Base-by-base conservation (phyloP, 805 yeast genomes). In the Yarrowia sp. region DNA sequence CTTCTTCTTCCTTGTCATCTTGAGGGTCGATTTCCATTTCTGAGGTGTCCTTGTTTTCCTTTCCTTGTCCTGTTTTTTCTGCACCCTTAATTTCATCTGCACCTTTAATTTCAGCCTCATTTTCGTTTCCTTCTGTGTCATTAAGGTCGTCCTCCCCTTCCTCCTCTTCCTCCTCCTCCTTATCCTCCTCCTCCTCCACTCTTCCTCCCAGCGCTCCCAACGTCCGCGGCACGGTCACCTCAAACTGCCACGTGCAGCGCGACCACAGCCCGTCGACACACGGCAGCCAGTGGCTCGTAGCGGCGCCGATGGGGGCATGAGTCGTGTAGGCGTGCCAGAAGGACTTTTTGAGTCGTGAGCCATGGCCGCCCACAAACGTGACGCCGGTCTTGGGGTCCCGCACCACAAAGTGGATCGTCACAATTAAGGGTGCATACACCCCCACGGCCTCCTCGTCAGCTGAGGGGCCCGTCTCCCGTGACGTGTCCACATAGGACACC, bases 201-300 rank as follows among this genome's bases (percentile, higher is more conserved):
- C 36, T 16, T 14, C 48, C 69, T 26, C 69, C 70, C 15, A 93
- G 86, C 75, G 91, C 93, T 46, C 86, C 86, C 0, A 93, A 82
- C 0, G 94, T 88, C 73, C 91, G 85, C 0, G 98, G 97, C 2
- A 92, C 87, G 70, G 88, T 86, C n/a, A 95, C 81, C 75, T 91
- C 97, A 10, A 95, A 76, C 71, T 92, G 92, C 98, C 98, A 95
- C 0, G 97, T 89, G 52, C 90, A 89, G 71, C 91, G 85, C 73
- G 92, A 97, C 85, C 93, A 89, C 41, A 92, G 77, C 55, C 89
- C 90, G 72, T 95, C 98, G 7, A 95, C 84, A 76, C 99, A 95
- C 0, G 99, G 99, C 61, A 95, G 90, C 99, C 99, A 95, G n/a
- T 92, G 89, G 2, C 97, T 91, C 0, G 98, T 90, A 15, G 95